phyloP scores from a whole-genome alignment of 148 eudicot genomes.

The Rhododendron williamsianum region DNA sequence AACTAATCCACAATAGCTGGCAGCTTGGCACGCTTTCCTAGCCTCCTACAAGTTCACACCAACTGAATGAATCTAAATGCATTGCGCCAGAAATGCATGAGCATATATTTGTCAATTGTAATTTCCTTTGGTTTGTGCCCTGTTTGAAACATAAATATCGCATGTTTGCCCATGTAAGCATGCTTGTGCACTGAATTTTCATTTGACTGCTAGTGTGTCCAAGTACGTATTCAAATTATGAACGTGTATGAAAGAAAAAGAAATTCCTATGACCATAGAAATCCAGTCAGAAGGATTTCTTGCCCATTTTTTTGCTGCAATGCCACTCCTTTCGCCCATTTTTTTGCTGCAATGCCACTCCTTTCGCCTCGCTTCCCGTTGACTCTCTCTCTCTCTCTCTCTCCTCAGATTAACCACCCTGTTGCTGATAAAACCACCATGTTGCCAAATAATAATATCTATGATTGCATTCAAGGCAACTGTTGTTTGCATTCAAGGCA shows the following conservation, averaged over 20 bases:
- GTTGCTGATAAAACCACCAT: too few relatives aligned
- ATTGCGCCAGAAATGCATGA: not conserved
- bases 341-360: not conserved
- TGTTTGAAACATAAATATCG: not conserved
- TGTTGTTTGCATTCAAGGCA: not conserved
- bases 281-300: not conserved
- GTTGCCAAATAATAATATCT: too few relatives aligned
- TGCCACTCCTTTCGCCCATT: not conserved
- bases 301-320: not conserved
- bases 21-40: conserved; percentile 50
- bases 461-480: not conserved
- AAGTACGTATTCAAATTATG: not conserved
- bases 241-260: not conserved
- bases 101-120: not conserved
- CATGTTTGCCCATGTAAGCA: not conserved
- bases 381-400: too few relatives aligned
- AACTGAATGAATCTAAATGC: not conserved
- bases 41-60: conserved; percentile 67
- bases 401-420: too few relatives aligned
- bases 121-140: not conserved
- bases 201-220: not conserved
- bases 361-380: not conserved
- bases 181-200: not conserved
- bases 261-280: not conserved
- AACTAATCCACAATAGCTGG: conserved; percentile 83